phyloP scores from a whole-genome alignment of 768 basidiomycete genomes.

The Hysterangium stoloniferum region DNA sequence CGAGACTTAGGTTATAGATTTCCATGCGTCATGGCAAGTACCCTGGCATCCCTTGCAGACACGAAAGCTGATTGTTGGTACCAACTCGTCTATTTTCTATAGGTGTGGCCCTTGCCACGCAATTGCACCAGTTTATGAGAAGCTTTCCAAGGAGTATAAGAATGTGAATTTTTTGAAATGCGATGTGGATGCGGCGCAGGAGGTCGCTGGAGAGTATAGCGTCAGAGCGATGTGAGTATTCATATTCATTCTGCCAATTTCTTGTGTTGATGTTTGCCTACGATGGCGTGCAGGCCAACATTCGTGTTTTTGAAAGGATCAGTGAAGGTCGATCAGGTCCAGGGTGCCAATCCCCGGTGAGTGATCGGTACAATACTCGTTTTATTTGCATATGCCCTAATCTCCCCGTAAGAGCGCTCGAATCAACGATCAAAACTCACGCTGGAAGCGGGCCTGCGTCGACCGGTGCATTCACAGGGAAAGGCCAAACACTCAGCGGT shows the following conservation, averaged over 20 bases:
- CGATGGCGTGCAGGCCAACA: conserved; percentile 53
- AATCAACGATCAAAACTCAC: conserved; percentile 49
- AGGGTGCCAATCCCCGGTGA: conserved; percentile 62
- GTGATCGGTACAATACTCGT: conserved; percentile 16
- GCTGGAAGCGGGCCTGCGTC: conserved; percentile 30
- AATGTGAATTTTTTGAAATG: conserved; percentile 79
- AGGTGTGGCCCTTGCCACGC: conserved; percentile 86
- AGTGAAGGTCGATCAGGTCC: conserved; percentile 61
- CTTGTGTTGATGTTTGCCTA: neutral
- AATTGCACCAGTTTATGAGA: conserved; percentile 71
- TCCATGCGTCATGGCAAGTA: conserved; percentile 75
- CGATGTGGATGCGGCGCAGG: conserved; percentile 64
- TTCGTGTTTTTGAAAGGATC: conserved; percentile 70
- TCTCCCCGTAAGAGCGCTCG: conserved; percentile 41
- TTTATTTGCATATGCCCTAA: neutral
- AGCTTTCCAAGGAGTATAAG: conserved; percentile 57
- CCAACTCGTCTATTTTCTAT: conserved; percentile 12
- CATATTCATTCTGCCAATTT: neutral
- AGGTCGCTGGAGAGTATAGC: conserved; percentile 55
- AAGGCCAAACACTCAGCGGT: conserved; percentile 66
- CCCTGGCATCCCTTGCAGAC: neutral
- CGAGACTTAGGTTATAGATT: conserved; percentile 64
- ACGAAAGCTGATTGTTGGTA: neutral
- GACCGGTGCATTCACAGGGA: conserved; percentile 52
- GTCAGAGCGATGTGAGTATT: conserved; percentile 64